Conservation (phyloP, 192 early-diverging fungal genomes). For the Funneliformis geosporum region DNA sequence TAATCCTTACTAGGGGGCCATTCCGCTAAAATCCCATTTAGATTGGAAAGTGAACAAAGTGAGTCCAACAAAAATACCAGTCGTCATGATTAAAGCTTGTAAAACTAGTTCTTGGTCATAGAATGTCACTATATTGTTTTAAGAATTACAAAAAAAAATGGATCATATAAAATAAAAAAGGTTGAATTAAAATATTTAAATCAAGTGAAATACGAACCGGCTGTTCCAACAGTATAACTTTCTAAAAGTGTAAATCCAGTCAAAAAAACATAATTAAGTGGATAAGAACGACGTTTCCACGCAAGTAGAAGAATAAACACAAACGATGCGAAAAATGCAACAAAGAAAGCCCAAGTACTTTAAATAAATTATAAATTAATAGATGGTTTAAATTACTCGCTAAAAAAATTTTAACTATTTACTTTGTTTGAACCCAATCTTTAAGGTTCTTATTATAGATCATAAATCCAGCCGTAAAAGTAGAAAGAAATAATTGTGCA, state of each 20-base stretch:
- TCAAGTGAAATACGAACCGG: constrained; percentile 35
- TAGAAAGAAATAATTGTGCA: constrained; percentile 61
- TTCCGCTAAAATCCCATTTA: constrained; percentile 67
- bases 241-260: constrained; percentile 63
- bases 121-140: constrained; percentile 55
- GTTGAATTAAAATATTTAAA: not conserved
- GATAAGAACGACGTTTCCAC: constrained; percentile 63
- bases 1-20: constrained; percentile 52
- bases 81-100: constrained; percentile 74
- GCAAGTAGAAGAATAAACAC: constrained; percentile 49
- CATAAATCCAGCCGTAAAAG: constrained; percentile 55
- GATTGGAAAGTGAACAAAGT: constrained; percentile 81
- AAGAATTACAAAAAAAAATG: not conserved
- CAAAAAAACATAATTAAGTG: constrained; percentile 64
- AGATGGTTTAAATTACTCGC: not conserved
- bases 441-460: constrained; percentile 55
- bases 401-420: constrained; percentile 9
- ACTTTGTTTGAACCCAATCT: constrained; percentile 58
- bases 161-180: not conserved
- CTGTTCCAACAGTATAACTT: constrained; percentile 39
- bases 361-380: constrained; percentile 19
- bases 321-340: constrained; percentile 55
- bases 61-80: constrained; percentile 68
- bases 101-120: constrained; percentile 65
- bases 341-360: constrained; percentile 61